These are phyloP conservation scores for Lablab purpureus DNA, from an alignment of 306 rosid genomes.

Conservation along the genomic window DNA sequence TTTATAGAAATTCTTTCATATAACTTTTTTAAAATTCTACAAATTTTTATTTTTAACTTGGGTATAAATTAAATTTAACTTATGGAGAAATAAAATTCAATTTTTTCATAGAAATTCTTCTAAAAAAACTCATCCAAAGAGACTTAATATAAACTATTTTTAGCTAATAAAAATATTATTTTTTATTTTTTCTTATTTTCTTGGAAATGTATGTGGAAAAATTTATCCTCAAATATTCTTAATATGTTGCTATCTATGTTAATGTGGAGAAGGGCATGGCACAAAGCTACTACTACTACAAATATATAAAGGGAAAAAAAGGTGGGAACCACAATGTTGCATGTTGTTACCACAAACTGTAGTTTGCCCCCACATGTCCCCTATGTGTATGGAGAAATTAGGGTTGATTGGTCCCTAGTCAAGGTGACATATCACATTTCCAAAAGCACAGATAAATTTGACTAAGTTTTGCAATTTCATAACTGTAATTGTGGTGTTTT, in stretches of 20 bases:
- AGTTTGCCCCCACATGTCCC: conserved; percentile 50
- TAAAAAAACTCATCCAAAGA: too few relatives aligned
- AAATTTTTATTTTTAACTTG: too few relatives aligned
- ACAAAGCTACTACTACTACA: not conserved
- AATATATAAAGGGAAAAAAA: conserved; percentile 2
- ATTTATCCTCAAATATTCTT: too few relatives aligned
- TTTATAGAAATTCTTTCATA: too few relatives aligned
- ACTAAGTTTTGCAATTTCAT: conserved; percentile 30
- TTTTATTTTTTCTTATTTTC: too few relatives aligned
- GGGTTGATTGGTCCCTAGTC: conserved; percentile 45
- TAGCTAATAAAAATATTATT: too few relatives aligned
- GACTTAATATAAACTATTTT: too few relatives aligned
- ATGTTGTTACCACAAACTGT: not conserved
- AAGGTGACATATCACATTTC: conserved; percentile 38
- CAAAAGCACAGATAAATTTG: conserved; percentile 34
- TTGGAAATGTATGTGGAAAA: too few relatives aligned
- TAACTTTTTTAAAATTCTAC: too few relatives aligned
- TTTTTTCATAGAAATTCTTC: too few relatives aligned
- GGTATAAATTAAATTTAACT: too few relatives aligned
- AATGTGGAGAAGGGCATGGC: not conserved
- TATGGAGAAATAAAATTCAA: too few relatives aligned
- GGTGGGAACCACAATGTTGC: conserved; percentile 33
- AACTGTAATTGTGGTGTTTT: conserved; percentile 33
- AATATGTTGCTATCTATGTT: not conserved
- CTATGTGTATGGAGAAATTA: conserved; percentile 49